Evolutionary conservation across 768 basidiomycete genomes (phyloP), one percentile per base, ranked within the genome.

Genomic region (Lentinula sp.): DNA sequence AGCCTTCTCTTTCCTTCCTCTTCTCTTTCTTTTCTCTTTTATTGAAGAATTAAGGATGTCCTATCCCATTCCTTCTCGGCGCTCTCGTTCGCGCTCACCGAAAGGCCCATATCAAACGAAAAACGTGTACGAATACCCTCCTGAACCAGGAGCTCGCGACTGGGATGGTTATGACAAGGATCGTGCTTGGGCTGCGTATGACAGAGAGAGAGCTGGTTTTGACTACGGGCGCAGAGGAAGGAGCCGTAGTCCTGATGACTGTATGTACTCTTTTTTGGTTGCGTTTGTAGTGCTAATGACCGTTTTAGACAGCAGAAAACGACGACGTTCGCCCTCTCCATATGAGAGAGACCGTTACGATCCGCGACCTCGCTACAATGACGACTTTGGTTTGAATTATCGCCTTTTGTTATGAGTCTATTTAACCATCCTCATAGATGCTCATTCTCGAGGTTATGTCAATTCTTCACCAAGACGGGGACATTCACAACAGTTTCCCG

Each of bases 311-410:
- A 86, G 81, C 60, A 80, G 91, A 63, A 94, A 94, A 71, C 86
- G 92, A 62, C 85, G 91, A 62, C 81, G 92, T 64, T 93, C 92
- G 18, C 73, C 80, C 65, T 90, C 90, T 23, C 92, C 92, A 12
- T 91, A 88, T 66, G 92, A 93, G 68, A 80, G 91, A 61, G 91
- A 91, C 60, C 77, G 91, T 48, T 93, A 87, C 68, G 91, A 93
- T 62, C 88, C 91, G 56, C 81, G 92, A 53, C 91, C 90, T 39
- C 83, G 91, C 55, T 91, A 91, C 68, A 85, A 75, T 61, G 92
- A 94, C 56, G 90, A 93, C 67, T 88, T 86, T 72, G 91, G 91
- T 92, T 79, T 75, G 79, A 67, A 63, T 55, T 61, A 58, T 61
- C 3, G 45, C 46, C 7, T 8, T 41, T 45, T 13, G 41, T 23